A percentile compares a stretch with the other conserved stretches of the same genome.
phyloP scores from a whole-genome alignment of 345 rosid species.

The Capsella bursapastoris region DNA sequence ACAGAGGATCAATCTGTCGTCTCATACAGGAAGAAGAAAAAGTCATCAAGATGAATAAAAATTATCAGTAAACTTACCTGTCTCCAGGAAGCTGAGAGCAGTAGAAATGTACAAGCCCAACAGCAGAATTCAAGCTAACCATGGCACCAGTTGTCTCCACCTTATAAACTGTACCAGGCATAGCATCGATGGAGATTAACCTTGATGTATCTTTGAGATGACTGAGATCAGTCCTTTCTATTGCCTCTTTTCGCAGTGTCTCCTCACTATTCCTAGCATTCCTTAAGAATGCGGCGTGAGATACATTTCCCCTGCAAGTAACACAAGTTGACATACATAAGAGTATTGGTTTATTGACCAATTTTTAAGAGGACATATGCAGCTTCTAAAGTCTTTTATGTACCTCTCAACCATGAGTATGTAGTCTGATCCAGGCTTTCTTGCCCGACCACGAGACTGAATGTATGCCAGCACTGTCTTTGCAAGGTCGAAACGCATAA shows the following conservation, averaged over 20 bases:
- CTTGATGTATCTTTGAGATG: constrained; percentile 90
- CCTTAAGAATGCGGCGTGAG: constrained; percentile 87
- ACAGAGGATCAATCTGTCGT: constrained; percentile 26
- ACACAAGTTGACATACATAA: constrained; percentile 3
- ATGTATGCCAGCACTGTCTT: constrained; percentile 98
- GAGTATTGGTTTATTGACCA: neutral
- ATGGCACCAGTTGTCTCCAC: constrained; percentile 96
- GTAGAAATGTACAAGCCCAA: constrained; percentile 91
- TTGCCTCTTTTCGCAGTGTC: constrained; percentile 94
- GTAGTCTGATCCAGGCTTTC: constrained; percentile 99
- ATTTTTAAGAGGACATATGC: neutral
- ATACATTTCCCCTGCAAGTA: constrained; percentile 71
- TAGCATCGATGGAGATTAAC: constrained; percentile 69
- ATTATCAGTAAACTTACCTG: constrained; percentile 53
- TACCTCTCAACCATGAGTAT: constrained; percentile 99
- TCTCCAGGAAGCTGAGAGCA: constrained; percentile 99
- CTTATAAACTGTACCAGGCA: constrained; percentile 90
- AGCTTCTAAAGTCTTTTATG: neutral
- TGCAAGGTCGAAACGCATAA: constrained; percentile 98
- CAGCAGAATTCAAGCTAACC: constrained; percentile 97
- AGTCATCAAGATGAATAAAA: neutral
- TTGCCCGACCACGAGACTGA: constrained; percentile 99
- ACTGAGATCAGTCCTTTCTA: constrained; percentile 96
- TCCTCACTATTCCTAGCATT: constrained; percentile 99
- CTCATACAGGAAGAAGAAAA: constrained; percentile 17